phyloP scores from a whole-genome alignment of 768 basidiomycete species.

The Pleurotus tuber-regium region DNA sequence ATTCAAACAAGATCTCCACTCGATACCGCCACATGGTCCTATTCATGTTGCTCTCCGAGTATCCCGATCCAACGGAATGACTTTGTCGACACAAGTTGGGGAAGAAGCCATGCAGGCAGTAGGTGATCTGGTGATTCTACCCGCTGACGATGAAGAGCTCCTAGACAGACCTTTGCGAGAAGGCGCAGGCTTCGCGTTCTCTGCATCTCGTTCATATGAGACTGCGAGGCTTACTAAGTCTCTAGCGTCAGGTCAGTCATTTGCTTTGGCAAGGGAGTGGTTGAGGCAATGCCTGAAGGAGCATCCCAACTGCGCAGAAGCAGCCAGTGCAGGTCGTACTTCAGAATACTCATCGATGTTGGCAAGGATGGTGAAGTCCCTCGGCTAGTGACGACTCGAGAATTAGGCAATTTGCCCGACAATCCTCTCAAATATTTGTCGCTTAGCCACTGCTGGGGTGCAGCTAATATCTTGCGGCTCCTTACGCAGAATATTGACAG shows the following conservation, averaged over 20 bases:
- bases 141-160: neutral
- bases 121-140: neutral
- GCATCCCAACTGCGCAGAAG: neutral
- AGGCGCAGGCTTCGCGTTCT: neutral
- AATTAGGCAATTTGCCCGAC: neutral
- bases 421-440: neutral
- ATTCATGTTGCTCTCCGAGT: neutral
- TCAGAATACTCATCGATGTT: neutral
- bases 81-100: neutral
- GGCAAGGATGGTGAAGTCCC: neutral
- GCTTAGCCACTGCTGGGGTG: slow-evolving; percentile 4
- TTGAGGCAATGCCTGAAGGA: neutral
- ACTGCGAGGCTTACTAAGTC: neutral
- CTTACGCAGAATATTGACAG: neutral
- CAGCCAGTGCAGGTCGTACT: neutral
- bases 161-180: neutral
- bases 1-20: neutral
- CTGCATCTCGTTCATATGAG: neutral
- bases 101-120: neutral
- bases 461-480: neutral
- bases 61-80: neutral
- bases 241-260: neutral
- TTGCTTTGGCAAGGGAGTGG: neutral
- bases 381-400: neutral
- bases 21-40: neutral